Base-by-base conservation (phyloP, 257 asterid species). In the Solanum paucissectum region DNA sequence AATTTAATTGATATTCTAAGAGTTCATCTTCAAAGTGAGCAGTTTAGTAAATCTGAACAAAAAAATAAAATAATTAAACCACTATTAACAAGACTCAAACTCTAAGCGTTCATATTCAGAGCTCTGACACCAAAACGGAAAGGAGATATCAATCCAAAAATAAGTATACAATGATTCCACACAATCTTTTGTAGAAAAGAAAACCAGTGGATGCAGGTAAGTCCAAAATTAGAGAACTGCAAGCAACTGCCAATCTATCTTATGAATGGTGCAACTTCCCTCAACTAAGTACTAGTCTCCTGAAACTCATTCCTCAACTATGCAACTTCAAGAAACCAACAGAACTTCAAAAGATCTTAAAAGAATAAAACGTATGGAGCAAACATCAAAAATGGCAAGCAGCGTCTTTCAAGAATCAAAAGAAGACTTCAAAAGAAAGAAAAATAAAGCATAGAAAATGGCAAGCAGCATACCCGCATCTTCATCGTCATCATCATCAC, bases 401-500 rank as follows among this genome's bases (percentile, higher is more conserved):
- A 82, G 13, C 20, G 12, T 82, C 69, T 46, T 52, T 82, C 69
- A 16, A 49, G 44, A 81, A 46, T 9, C 40, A 49, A 81, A 79
- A 79, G 66, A 81, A 16, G 18, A 81, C 20, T 81, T 79, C 85
- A 46, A 29, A 49, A 49, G 21, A 2, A 36, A 33, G 5, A 73
- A 77, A 60, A 64, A 29, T 6, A 25, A 86, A 46, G 49, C 36
- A 32, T 74, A 23, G 25, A 87, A 68, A 27, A 27, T 27, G 21
- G 72, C 36, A 58, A 83, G 73, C 9, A 37, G 72, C 93, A 69
- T 83, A 94, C 98, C 98, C 88, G 91, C 92, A 74, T 94, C 98
- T 37, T 90, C 97, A 42, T 92, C 93, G 20, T 92, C 94, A 34
- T 93, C 95, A 74, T 92, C 94, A 34, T 93, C 95, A 74, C 93